Evolutionary conservation across 1,139 yeast species (phyloP).

Genomic region (Geotrichum candidum): DNA sequence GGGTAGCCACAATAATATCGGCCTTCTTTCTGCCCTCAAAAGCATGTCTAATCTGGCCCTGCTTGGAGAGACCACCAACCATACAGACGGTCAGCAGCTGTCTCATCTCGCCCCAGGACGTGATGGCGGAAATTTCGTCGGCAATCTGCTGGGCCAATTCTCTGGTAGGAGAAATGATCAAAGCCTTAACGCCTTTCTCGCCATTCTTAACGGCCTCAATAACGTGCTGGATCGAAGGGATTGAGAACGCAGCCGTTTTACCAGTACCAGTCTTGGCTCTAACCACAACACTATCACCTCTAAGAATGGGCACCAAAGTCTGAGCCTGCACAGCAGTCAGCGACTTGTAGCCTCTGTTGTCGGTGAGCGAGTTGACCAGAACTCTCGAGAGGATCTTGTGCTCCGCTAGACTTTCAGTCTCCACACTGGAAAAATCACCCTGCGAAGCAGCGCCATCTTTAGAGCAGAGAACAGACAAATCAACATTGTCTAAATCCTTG

Average conservation of each 20-base stretch:
- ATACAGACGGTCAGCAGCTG: slow-evolving; percentile 36
- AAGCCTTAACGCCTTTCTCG: slow-evolving; percentile 40
- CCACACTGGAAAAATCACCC: slow-evolving; percentile 30
- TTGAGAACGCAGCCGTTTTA: slow-evolving; percentile 80
- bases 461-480: slow-evolving; percentile 12
- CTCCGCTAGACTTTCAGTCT: slow-evolving; percentile 29
- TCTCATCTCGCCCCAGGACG: slow-evolving; percentile 35
- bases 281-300: slow-evolving; percentile 60
- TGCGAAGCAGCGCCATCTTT: slow-evolving; percentile 9
- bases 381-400: slow-evolving; percentile 31
- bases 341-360: slow-evolving; percentile 35
- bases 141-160: slow-evolving; percentile 85
- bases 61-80: slow-evolving; percentile 49
- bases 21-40: slow-evolving; percentile 30
- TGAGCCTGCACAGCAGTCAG: slow-evolving; percentile 77
- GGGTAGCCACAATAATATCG: slow-evolving; percentile 76
- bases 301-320: slow-evolving; percentile 61
- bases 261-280: slow-evolving; percentile 96
- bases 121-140: slow-evolving; percentile 47
- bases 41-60: slow-evolving; percentile 36
- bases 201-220: slow-evolving; percentile 31
- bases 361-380: slow-evolving; percentile 33
- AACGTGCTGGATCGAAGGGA: slow-evolving; percentile 66
- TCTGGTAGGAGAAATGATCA: slow-evolving; percentile 85
- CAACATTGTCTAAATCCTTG: slow-evolving; percentile 22